Conservation (phyloP, 306 rosid species). For the Begonia masoniana region DNA sequence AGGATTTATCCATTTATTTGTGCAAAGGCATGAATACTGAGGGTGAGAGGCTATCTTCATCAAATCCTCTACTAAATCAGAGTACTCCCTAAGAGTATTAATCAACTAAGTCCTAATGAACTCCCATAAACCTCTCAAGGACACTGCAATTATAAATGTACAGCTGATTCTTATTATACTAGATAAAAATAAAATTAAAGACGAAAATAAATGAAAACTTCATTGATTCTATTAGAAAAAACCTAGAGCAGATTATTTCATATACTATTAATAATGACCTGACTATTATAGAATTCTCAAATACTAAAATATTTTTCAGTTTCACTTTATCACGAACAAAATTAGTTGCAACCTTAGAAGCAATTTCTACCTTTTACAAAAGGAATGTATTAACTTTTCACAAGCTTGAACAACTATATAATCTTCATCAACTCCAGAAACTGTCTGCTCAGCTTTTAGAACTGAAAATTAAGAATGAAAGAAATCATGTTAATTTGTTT, state of each 20-base stretch:
- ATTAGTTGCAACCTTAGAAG: neutral
- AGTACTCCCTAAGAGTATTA: neutral
- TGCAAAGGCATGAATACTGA: no score
- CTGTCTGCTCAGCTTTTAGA: conserved; percentile 15
- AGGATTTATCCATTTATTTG: no score
- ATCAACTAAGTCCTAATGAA: conserved; percentile 26
- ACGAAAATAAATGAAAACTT: neutral
- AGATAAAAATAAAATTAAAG: neutral
- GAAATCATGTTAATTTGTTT: neutral
- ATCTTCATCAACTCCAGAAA: conserved; percentile 12
- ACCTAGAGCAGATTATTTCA: neutral
- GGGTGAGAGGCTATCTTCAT: neutral
- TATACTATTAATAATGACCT: neutral
- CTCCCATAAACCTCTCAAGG: conserved; percentile 30
- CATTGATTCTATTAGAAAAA: neutral
- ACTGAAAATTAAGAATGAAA: conserved; percentile 10
- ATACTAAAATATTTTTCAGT: neutral
- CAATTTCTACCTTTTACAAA: conserved; percentile 48
- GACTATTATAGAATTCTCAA: neutral
- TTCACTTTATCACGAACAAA: neutral
- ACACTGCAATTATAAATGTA: conserved; percentile 31
- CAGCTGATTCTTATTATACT: neutral
- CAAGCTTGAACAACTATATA: conserved; percentile 22
- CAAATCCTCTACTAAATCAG: neutral
- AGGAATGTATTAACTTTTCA: conserved; percentile 37